phyloP scores from a whole-genome alignment of 768 basidiomycete genomes.

The Cystofilobasidium capitatum region DNA sequence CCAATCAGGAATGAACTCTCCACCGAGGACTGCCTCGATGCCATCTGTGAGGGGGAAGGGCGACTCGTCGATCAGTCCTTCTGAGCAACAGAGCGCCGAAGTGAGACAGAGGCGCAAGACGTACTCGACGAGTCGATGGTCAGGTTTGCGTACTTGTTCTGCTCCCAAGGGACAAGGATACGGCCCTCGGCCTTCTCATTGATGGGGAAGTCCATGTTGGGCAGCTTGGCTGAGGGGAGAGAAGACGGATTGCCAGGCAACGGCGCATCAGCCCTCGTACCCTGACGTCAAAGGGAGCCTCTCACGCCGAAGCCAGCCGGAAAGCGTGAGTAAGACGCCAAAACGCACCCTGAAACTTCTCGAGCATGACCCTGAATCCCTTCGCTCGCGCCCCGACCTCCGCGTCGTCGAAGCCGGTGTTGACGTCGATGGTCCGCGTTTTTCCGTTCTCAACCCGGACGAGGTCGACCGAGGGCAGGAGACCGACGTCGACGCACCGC shows the following conservation, averaged over 20 bases:
- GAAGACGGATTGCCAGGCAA: neutral
- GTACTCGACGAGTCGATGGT: slow-evolving; percentile 45
- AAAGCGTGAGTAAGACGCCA: neutral
- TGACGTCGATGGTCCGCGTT: slow-evolving; percentile 52
- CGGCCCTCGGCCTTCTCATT: slow-evolving; percentile 91
- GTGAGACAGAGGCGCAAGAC: slow-evolving; percentile 19
- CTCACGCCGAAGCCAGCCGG: neutral
- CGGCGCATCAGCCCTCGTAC: neutral
- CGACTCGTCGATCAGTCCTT: neutral
- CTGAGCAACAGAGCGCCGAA: neutral
- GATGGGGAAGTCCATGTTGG: slow-evolving; percentile 89
- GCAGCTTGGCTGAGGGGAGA: slow-evolving; percentile 48
- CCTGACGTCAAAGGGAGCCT: slow-evolving; percentile 15
- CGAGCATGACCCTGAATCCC: slow-evolving; percentile 66
- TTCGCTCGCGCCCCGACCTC: slow-evolving; percentile 69
- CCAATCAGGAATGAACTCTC: slow-evolving; percentile 74
- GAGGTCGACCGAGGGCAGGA: slow-evolving; percentile 72
- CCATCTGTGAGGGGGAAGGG: slow-evolving; percentile 41
- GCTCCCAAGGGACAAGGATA: slow-evolving; percentile 86
- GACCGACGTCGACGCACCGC: slow-evolving; percentile 54
- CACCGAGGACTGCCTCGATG: slow-evolving; percentile 52
- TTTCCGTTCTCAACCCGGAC: slow-evolving; percentile 66
- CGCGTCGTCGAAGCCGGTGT: slow-evolving; percentile 50
- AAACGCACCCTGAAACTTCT: slow-evolving; percentile 48
- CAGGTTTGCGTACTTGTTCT: slow-evolving; percentile 60